Conservation (phyloP, 2,329 filamentous ascomycete species). For the Colletotrichum chrysophilum region DNA sequence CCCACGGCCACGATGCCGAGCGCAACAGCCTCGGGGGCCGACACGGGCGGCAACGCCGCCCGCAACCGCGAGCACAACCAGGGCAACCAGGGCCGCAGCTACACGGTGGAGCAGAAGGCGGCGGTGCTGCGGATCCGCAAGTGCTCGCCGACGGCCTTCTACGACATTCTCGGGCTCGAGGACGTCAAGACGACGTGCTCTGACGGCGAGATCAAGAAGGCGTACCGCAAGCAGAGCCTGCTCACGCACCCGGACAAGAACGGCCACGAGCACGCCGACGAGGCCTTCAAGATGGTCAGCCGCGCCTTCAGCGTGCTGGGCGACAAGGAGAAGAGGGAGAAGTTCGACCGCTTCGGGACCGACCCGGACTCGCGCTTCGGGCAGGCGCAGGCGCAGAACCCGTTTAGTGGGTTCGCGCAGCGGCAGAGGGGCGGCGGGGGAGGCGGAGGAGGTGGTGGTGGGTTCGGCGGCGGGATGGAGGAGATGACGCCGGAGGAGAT, state of each 20-base stretch:
- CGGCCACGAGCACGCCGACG: conserved; percentile 91
- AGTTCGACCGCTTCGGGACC: conserved; percentile 87
- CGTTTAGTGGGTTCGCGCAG: conserved; percentile 66
- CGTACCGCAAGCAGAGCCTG: conserved; percentile 91
- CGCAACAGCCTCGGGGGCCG: conserved; percentile 60
- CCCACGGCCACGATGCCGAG: conserved; percentile 41
- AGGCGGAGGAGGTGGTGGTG: conserved; percentile 47
- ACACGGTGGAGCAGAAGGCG: conserved; percentile 87
- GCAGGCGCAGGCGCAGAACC: conserved; percentile 63
- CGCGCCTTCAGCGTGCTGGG: conserved; percentile 92
- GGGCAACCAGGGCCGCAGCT: conserved; percentile 77
- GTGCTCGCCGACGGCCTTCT: conserved; percentile 88
- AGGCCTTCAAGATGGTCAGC: conserved; percentile 98
- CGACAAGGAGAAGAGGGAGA: conserved; percentile 90
- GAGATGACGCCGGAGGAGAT: conserved; percentile 97
- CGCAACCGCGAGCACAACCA: conserved; percentile 73
- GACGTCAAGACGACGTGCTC: conserved; percentile 67
- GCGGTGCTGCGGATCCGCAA: conserved; percentile 87
- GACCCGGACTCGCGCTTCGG: conserved; percentile 91
- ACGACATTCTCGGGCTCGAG: conserved; percentile 87
- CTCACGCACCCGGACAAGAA: conserved; percentile 99
- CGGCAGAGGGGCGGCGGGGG: conserved; percentile 42
- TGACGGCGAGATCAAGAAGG: conserved; percentile 94
- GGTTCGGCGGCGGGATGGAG: conserved; percentile 77
- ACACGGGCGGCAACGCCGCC: conserved; percentile 46